Percentiles rank a stretch among this genome's conserved stretches.
Conservation (phyloP, 1,284 basidiomycete genomes). For the Leccinum pachyderme region DNA sequence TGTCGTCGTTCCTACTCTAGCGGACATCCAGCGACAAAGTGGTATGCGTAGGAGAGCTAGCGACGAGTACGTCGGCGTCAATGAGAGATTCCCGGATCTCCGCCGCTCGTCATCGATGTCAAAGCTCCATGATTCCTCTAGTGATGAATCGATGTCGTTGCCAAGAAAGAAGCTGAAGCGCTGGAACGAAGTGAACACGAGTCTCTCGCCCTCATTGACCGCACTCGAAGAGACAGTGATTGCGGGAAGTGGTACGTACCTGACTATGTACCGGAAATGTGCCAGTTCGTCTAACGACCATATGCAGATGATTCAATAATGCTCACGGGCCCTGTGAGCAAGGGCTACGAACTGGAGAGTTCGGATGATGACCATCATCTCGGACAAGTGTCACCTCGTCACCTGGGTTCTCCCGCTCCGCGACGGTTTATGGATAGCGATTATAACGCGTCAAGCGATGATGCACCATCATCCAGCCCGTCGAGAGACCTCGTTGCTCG, state of each 20-base stretch:
- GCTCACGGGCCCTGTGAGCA: conserved; percentile 19
- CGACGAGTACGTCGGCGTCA: conserved; percentile 4
- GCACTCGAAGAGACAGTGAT: conserved; percentile 34
- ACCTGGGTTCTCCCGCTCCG: conserved; percentile 58
- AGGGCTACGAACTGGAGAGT: conserved; percentile 11
- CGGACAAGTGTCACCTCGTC: conserved; percentile 67
- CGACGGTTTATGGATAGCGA: conserved; percentile 37
- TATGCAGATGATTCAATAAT: conserved; percentile 46
- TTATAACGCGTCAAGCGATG: conserved; percentile 44
- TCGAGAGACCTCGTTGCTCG: conserved; percentile 38
- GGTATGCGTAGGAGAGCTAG: conserved; percentile 25
- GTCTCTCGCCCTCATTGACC: conserved; percentile 32
- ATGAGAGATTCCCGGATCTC: conserved; percentile 12
- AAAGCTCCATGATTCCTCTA: conserved; percentile 13
- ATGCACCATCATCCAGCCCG: conserved; percentile 43
- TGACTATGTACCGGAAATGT: not conserved
- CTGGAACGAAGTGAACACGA: conserved; percentile 19
- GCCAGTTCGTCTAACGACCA: conserved; percentile 8
- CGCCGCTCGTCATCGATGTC: conserved; percentile 31
- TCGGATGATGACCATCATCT: conserved; percentile 63
- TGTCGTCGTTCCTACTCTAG: conserved; percentile 49
- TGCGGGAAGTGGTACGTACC: conserved; percentile 45
- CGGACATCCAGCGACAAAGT: conserved; percentile 25
- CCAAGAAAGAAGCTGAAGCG: conserved; percentile 26
- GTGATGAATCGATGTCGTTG: conserved; percentile 11